phyloP scores from a whole-genome alignment of 805 yeast genomes.

The Kodamaea hsintzibuensis region DNA sequence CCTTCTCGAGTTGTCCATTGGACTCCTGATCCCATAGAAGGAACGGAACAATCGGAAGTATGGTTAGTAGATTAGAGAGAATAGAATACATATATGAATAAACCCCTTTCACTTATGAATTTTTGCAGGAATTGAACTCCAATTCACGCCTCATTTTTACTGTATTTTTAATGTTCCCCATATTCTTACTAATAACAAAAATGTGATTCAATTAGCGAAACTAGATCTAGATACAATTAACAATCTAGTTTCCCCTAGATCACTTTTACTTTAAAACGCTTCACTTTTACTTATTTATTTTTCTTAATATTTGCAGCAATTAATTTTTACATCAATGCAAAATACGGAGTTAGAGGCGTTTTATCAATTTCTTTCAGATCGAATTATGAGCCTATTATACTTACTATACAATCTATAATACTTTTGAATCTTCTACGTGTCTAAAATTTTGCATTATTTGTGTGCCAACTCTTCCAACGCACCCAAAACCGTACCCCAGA shows the following conservation, averaged over 20 bases:
- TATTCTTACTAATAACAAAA: too few species aligned
- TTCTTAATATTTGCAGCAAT: not conserved
- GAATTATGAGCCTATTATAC: too few species aligned
- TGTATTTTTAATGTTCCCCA: too few species aligned
- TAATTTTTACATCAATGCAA: not conserved
- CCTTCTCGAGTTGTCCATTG: constrained; percentile 51
- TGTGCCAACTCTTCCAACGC: not conserved
- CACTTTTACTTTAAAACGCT: not conserved
- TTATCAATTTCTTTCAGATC: too few species aligned
- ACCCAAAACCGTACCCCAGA: constrained; percentile 11
- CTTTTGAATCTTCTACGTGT: not conserved
- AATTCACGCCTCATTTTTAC: not conserved
- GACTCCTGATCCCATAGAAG: not conserved
- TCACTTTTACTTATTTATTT: not conserved
- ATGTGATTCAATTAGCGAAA: too few species aligned
- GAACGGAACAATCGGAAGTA: not conserved
- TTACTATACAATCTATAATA: too few species aligned
- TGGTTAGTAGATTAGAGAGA: not conserved
- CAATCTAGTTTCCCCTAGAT: not conserved
- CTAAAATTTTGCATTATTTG: not conserved
- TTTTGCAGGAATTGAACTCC: too few species aligned
- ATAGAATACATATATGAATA: not conserved
- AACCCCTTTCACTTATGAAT: too few species aligned
- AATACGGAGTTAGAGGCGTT: not conserved
- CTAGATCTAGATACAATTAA: too few species aligned